These are phyloP conservation scores for Fusarium duplospermum DNA, from an alignment of 2,329 filamentous ascomycete genomes.

Conservation along the genomic window DNA sequence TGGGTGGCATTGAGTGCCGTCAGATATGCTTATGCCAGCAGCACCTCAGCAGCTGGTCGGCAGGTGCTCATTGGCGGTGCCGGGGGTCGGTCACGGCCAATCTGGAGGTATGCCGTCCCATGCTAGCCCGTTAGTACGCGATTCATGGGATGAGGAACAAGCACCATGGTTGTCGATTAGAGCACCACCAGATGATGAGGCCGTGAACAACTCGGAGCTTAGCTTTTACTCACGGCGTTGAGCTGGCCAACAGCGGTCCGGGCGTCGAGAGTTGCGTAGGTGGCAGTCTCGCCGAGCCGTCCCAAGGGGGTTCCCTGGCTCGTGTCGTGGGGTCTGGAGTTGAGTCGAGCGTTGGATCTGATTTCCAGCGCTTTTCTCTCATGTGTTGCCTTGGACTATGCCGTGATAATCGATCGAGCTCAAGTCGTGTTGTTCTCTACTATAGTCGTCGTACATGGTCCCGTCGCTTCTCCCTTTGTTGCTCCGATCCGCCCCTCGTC, in stretches of 20 bases:
- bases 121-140: constrained; percentile 6
- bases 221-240: neutral
- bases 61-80: constrained; percentile 22
- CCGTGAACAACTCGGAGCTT: neutral
- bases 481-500: constrained; percentile 13
- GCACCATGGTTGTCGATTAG: neutral
- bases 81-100: constrained; percentile 26
- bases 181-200: neutral
- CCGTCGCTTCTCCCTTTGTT: constrained; percentile 15
- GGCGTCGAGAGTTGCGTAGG: constrained; percentile 12
- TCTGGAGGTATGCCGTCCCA: constrained; percentile 23
- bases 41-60: constrained; percentile 11
- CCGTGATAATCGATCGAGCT: constrained; percentile 24
- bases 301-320: constrained; percentile 26
- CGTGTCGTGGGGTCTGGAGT: constrained; percentile 12
- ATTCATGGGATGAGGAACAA: constrained; percentile 18
- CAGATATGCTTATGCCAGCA: constrained; percentile 46
- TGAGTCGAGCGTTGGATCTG: constrained; percentile 23
- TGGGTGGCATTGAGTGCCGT: constrained; percentile 33
- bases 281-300: constrained; percentile 5
- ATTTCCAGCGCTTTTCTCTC: constrained; percentile 8
- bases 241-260: constrained; percentile 18
- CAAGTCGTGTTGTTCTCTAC: constrained; percentile 26
- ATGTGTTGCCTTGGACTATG: constrained; percentile 25
- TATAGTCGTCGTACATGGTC: neutral